phyloP scores from a whole-genome alignment of 257 asterid species.

The Nicotiana paniculata region DNA sequence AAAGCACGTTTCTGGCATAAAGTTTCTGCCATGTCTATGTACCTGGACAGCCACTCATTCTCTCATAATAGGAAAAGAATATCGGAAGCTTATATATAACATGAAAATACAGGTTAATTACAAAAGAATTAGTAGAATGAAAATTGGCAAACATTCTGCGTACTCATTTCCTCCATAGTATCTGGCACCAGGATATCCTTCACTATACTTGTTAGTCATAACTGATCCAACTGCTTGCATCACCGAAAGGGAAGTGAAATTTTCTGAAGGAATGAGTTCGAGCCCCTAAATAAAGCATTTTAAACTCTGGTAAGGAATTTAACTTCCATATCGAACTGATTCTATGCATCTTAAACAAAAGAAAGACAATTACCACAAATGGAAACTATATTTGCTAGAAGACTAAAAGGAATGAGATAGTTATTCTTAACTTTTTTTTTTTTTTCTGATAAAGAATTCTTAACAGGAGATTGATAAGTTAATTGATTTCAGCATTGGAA shows the following conservation, averaged over 20 bases:
- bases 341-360: not conserved
- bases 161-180: slow-evolving; percentile 98
- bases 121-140: not conserved
- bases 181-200: slow-evolving; percentile 98
- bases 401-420: not conserved
- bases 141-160: slow-evolving; percentile 13
- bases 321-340: not conserved
- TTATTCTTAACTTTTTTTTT: not conserved
- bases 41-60: slow-evolving; percentile 35
- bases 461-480: not conserved
- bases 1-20: slow-evolving; percentile 94
- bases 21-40: slow-evolving; percentile 94
- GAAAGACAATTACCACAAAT: not conserved
- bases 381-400: not conserved
- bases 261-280: slow-evolving; percentile 91
- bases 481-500: not conserved
- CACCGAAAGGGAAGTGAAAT: slow-evolving; percentile 82
- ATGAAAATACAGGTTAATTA: not conserved
- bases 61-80: not conserved
- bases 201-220: slow-evolving; percentile 93
- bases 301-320: not conserved
- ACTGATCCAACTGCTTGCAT: slow-evolving; percentile 99
- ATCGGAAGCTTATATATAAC: not conserved
- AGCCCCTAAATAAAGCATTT: slow-evolving; percentile 43
- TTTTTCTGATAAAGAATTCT: not conserved